Evolutionary conservation across 2,329 filamentous ascomycete species (phyloP).

Genomic region (Pseudogymnoascus verrucosus): DNA sequence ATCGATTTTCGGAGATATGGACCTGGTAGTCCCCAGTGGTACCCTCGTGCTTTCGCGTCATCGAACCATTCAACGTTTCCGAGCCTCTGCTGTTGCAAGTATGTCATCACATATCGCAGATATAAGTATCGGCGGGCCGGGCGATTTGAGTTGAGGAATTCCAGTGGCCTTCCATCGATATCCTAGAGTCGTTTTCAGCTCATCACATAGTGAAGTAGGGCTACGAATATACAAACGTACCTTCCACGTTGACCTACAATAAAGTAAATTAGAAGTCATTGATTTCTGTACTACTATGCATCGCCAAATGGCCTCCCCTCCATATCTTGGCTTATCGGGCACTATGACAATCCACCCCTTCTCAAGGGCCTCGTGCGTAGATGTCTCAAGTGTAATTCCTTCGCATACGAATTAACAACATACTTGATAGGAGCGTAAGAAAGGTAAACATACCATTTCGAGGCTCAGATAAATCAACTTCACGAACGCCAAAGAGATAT

Average conservation of each 20-base stretch:
- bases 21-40: slow-evolving; percentile 11
- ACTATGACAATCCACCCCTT: slow-evolving; percentile 11
- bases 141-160: slow-evolving; percentile 12
- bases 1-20: slow-evolving; percentile 13
- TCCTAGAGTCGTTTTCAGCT: slow-evolving; percentile 11
- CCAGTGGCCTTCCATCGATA: slow-evolving; percentile 10
- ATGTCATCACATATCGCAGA: slow-evolving; percentile 11
- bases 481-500: slow-evolving; percentile 14
- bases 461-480: slow-evolving; percentile 10
- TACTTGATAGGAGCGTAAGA: slow-evolving; percentile 4
- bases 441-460: slow-evolving; percentile 11
- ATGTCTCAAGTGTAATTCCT: slow-evolving; percentile 11
- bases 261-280: neutral
- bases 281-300: slow-evolving; percentile 10
- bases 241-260: neutral
- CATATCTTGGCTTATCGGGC: slow-evolving; percentile 10
- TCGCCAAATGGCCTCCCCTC: slow-evolving; percentile 10
- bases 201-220: neutral
- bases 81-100: slow-evolving; percentile 9
- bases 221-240: slow-evolving; percentile 9
- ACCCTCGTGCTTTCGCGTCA: neutral
- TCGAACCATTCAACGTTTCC: slow-evolving; percentile 9
- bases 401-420: slow-evolving; percentile 9
- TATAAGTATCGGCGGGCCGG: slow-evolving; percentile 13
- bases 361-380: slow-evolving; percentile 3